phyloP scores from a whole-genome alignment of 257 asterid species.

The Solanum chiquidenum region DNA sequence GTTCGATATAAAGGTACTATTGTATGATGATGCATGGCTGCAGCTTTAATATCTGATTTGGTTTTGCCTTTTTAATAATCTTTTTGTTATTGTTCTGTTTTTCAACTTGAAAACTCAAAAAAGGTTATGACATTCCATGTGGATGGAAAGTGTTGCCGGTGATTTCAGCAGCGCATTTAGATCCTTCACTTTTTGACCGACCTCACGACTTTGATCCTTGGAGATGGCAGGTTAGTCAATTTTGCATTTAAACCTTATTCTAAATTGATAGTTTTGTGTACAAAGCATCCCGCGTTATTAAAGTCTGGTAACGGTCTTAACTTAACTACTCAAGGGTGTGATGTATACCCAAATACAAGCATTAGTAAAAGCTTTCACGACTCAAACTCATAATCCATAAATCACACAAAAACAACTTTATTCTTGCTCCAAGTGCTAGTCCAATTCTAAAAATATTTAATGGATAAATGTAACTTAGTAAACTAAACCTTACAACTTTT shows the following conservation, averaged over 20 bases:
- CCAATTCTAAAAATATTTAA: neutral
- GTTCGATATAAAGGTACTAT: slow-evolving; percentile 64
- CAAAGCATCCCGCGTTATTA: neutral
- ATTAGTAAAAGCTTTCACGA: neutral
- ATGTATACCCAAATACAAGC: too few relatives aligned
- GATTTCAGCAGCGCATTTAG: slow-evolving; percentile 94
- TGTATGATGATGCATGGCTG: neutral
- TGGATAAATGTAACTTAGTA: neutral
- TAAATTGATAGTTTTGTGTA: too few relatives aligned
- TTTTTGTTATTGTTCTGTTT: neutral
- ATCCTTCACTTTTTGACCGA: slow-evolving; percentile 75
- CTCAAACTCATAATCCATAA: too few relatives aligned
- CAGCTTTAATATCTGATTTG: neutral
- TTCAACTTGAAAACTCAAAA: slow-evolving; percentile 6
- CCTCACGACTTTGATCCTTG: slow-evolving; percentile 93
- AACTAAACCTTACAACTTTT: neutral
- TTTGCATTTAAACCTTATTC: slow-evolving; percentile 1
- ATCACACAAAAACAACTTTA: neutral
- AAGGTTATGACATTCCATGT: slow-evolving; percentile 97
- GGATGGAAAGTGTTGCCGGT: slow-evolving; percentile 99
- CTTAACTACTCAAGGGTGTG: neutral
- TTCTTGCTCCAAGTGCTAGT: neutral
- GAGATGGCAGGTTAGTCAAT: slow-evolving; percentile 72
- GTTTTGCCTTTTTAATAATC: neutral
- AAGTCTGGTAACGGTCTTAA: neutral